These are phyloP conservation scores for Boletus smithii DNA, from an alignment of 1,284 basidiomycete species.

Conservation along the genomic window DNA sequence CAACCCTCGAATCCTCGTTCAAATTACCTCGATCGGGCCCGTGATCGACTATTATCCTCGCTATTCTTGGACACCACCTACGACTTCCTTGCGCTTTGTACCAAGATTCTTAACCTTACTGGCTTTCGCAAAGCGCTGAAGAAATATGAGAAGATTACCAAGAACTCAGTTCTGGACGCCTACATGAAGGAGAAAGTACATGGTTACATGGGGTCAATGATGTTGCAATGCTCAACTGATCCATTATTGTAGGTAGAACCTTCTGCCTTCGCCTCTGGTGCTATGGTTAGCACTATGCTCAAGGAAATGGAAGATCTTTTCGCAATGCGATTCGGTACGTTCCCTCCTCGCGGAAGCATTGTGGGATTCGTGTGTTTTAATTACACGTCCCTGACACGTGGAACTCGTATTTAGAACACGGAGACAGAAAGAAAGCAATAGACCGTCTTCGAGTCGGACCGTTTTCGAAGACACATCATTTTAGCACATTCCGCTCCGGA, in stretches of 20 bases:
- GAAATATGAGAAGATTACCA: slow-evolving; percentile 89
- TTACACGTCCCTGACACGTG: neutral
- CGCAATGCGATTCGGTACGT: slow-evolving; percentile 69
- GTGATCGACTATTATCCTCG: neutral
- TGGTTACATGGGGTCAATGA: neutral
- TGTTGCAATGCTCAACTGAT: neutral
- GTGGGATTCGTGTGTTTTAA: neutral
- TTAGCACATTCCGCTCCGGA: slow-evolving; percentile 77
- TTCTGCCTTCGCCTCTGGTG: slow-evolving; percentile 59
- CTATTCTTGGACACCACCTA: neutral
- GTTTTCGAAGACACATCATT: slow-evolving; percentile 68
- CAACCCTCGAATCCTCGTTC: neutral
- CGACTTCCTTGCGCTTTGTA: neutral
- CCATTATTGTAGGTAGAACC: slow-evolving; percentile 51
- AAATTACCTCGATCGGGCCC: neutral
- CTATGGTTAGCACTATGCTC: slow-evolving; percentile 63
- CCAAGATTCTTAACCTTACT: slow-evolving; percentile 79
- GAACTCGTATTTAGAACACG: slow-evolving; percentile 53
- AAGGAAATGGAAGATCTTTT: slow-evolving; percentile 73
- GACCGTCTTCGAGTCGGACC: slow-evolving; percentile 62
- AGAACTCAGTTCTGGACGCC: slow-evolving; percentile 61
- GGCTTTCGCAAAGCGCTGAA: slow-evolving; percentile 92
- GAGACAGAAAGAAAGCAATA: slow-evolving; percentile 80
- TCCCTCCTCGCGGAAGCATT: neutral
- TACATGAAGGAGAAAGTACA: slow-evolving; percentile 73